Evolutionary conservation across 164 flowering plant genomes (phyloP).

Genomic region (Liquidambar formosana): DNA sequence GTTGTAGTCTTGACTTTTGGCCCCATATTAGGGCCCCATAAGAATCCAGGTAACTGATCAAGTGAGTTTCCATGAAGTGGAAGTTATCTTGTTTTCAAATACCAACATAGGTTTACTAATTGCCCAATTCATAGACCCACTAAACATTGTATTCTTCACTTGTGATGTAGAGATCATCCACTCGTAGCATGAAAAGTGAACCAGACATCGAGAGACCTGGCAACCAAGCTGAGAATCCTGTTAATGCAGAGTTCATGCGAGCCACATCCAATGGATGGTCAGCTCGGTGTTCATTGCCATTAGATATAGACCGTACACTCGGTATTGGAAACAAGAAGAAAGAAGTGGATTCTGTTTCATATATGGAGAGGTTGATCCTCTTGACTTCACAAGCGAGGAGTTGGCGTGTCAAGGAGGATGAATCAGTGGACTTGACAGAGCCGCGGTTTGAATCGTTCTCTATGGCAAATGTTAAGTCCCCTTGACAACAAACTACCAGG

Average conservation of each 20-base stretch:
- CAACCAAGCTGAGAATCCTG: constrained; percentile 12
- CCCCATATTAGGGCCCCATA: neutral
- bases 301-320: constrained; percentile 23
- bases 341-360: constrained; percentile 34
- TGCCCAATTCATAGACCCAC: too few relatives aligned
- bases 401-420: constrained; percentile 51
- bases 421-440: constrained; percentile 75
- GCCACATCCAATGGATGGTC: constrained; percentile 28
- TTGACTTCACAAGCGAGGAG: constrained; percentile 51
- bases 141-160: neutral
- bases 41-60: neutral
- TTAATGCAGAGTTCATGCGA: constrained; percentile 31
- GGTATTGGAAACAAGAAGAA: constrained; percentile 15
- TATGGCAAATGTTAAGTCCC: constrained; percentile 42
- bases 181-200: constrained; percentile 18
- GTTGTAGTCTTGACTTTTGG: neutral
- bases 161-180: constrained; percentile 38
- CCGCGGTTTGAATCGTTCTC: constrained; percentile 83
- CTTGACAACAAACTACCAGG: constrained; percentile 20
- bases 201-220: constrained; percentile 14
- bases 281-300: constrained; percentile 40
- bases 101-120: too few relatives aligned
- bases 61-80: neutral
- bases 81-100: neutral
- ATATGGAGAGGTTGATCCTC: constrained; percentile 50